Base-by-base conservation (phyloP, 2,329 filamentous ascomycete species). In the Aspergillus flavus region DNA sequence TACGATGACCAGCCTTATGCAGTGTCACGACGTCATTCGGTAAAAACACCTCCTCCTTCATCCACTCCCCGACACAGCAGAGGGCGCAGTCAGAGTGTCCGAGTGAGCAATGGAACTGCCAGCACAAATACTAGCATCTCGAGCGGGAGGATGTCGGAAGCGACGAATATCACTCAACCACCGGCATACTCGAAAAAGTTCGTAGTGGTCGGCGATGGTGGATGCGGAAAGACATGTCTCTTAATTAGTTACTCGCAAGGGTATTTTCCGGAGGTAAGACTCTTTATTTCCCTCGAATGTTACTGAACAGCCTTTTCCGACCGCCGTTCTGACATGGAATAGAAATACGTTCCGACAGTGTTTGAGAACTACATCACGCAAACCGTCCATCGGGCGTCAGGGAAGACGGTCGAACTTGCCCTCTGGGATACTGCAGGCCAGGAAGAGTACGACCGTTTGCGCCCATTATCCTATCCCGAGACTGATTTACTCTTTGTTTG, bases 291-390 rank as follows among this genome's bases (percentile, higher is more conserved):
- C 16, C 32, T 32, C 21, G 5, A 39, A 21, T 39, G 16, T n/a
- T 21, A 23, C 32, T 10, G 36, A 39, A 43, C 1, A 23, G 32
- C 14, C 10, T 10, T 52, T 56, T 39, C 48, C 45, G 5, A n/a
- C 36, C 9, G 46, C 16, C 16, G 39, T 36, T 46, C 64, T 67
- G 45, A 67, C 45, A 50, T 54, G 23, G 21, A 26, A 50, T 73
- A 99, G 95, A 98, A 97, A 98, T 99, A 99, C 74, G 95, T 99
- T 46, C 95, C 95, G 4, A 99, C 95, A 2, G 95, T 99, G 58
- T 99, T 99, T 79, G 95, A 99, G 77, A 99, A 99, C 84, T 99
- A 99, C 87, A 98, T 99, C 82, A 97, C 95, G 60, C 94, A 97
- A 79, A 96, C 94, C 62, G 91, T 89, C 64, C 95, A 99, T 81